Evolutionary conservation across 768 basidiomycete species (phyloP).

Genomic region (Lanmaoa pseudosensibilis): DNA sequence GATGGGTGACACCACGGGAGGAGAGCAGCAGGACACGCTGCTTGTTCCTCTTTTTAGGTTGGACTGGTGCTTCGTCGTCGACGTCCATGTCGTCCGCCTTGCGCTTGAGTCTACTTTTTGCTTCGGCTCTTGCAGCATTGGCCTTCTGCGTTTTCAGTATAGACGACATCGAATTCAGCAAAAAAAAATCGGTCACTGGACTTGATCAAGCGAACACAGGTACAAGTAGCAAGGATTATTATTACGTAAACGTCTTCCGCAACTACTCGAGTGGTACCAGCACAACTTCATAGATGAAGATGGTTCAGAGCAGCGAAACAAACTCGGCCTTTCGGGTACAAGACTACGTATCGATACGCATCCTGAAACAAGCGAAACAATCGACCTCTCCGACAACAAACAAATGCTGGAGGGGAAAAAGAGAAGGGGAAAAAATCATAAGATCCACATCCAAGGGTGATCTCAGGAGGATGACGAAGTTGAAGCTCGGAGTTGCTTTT

Average conservation of each 20-base stretch:
- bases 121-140: conserved; percentile 51
- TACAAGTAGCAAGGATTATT: not conserved
- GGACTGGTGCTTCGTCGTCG: conserved; percentile 45
- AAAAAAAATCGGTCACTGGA: not conserved
- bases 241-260: conserved; percentile 27
- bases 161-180: conserved; percentile 51
- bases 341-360: conserved; percentile 9
- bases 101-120: conserved; percentile 53
- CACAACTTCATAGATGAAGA: not conserved
- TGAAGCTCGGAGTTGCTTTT: conserved; percentile 64
- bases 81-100: conserved; percentile 64
- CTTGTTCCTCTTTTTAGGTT: conserved; percentile 76
- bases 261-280: not conserved
- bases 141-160: conserved; percentile 60
- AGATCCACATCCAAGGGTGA: not conserved
- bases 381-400: conserved; percentile 3
- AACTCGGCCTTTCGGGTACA: conserved; percentile 8
- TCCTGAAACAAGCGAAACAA: conserved; percentile 5
- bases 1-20: conserved; percentile 90
- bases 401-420: not conserved
- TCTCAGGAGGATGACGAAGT: conserved; percentile 32
- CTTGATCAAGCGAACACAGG: not conserved
- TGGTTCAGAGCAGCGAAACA: not conserved
- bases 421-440: not conserved
- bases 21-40: conserved; percentile 92